Evolutionary conservation across 148 eudicot species (phyloP), one percentile per base, ranked within the genome.

Genomic region (Diospyros lotus): DNA sequence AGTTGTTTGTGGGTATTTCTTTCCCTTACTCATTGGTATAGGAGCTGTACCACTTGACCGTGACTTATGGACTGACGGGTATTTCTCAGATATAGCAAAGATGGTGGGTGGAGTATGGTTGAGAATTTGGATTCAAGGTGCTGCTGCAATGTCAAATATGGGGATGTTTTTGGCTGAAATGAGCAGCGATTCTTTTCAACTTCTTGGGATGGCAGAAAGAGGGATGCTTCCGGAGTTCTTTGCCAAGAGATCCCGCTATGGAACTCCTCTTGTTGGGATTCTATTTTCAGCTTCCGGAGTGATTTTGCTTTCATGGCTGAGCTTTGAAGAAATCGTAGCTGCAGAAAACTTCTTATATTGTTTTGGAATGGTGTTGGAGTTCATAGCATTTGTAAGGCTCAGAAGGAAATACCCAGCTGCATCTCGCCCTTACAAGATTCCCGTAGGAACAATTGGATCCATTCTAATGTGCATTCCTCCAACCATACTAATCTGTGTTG

Each of bases 171-270:
- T 13, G 73, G 45, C 60, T 38, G 73, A 69, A 39, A 70, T 70
- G 73, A 70, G 73, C 39, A 13, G 73, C 10, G 73, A 70, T 70
- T 70, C 63, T 70, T 70, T 70, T 44, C 73, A 70, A 51, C 72
- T 68, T 68, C 72, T 68, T 51, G 72, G 72, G 2, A 68, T 68
- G 72, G 72, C 72, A 17, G 63, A 70, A 15, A 70, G 73, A 55
- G 73, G 73, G 50, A 53, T 70, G 73, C 73, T 70, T 54, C 73
- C 63, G 0, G 38, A 41, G 13, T 70, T 70, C 14, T 70, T 70
- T 3, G 62, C 73, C 48, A 55, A 41, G 46, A 70, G 73, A 70
- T 70, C 73, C 28, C 73, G 48, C 15, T 70, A 70, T n/a, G 73
- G 73, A 53, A 70, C 73, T 41, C 73, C 73, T 70, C 38, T 70